A percentile compares a stretch with the other conserved stretches of the same genome.
Evolutionary conservation across 306 rosid genomes (phyloP).

Genomic region (Malus orientalis): DNA sequence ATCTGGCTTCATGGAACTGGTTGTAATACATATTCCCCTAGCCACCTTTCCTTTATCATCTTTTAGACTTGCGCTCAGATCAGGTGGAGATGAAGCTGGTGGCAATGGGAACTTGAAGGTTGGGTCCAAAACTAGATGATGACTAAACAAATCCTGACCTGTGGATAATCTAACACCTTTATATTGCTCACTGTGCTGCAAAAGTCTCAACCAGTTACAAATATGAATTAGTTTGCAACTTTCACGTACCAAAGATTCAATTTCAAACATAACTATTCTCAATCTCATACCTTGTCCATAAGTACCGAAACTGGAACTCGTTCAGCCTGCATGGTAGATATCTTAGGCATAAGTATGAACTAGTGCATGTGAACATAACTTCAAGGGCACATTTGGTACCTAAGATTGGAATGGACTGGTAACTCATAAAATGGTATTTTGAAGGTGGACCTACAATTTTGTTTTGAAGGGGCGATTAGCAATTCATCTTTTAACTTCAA

Average conservation of each 20-base stretch:
- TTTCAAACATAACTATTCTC: conserved; percentile 3
- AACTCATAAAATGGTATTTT: too few species aligned
- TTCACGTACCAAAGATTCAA: conserved; percentile 1
- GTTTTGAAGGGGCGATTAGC: too few species aligned
- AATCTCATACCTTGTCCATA: conserved; percentile 54
- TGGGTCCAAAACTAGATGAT: conserved; percentile 68
- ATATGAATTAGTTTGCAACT: conserved; percentile 11
- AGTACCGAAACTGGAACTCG: conserved; percentile 76
- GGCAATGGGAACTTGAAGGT: conserved; percentile 43
- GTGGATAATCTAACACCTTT: conserved; percentile 87
- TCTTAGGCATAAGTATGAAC: neutral
- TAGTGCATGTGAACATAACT: neutral
- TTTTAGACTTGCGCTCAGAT: conserved; percentile 30
- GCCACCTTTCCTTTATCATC: conserved; percentile 58
- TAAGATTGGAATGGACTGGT: too few species aligned
- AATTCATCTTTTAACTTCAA: neutral
- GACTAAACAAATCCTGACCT: conserved; percentile 69
- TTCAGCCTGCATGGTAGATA: conserved; percentile 57
- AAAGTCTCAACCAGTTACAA: conserved; percentile 18
- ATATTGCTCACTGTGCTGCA: conserved; percentile 53
- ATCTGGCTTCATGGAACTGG: conserved; percentile 55
- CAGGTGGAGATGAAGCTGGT: conserved; percentile 28
- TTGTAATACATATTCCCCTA: conserved; percentile 82
- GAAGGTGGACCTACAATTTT: too few species aligned
- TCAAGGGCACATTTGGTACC: neutral